Conservation (phyloP, 1,284 basidiomycete species). For the Cystobasidium pallidum region DNA sequence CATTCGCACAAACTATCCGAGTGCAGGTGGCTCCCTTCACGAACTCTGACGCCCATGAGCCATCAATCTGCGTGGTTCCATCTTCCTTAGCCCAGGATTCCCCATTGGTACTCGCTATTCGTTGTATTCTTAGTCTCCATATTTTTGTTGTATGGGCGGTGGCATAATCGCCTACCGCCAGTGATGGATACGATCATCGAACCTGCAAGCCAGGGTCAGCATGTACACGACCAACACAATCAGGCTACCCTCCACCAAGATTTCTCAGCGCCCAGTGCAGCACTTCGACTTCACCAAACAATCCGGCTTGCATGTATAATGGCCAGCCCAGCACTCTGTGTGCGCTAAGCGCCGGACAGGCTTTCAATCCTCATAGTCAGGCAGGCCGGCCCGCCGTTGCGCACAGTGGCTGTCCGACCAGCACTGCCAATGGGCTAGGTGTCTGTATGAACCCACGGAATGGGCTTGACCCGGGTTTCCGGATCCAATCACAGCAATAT, state of each 20-base stretch:
- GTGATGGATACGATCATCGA: no score
- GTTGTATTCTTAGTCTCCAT: no score
- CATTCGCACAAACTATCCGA: no score
- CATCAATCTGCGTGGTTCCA: no score
- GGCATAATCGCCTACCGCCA: no score
- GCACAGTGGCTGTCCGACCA: background rate
- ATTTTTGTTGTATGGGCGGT: no score
- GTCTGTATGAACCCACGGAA: background rate
- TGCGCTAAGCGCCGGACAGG: background rate
- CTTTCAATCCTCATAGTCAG: background rate
- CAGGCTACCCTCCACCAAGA: background rate
- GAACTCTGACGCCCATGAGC: no score
- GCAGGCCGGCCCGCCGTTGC: background rate
- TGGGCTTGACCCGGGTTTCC: background rate
- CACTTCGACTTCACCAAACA: constrained; percentile 19
- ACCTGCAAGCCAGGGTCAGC: background rate
- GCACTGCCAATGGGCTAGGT: background rate
- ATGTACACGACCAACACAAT: background rate
- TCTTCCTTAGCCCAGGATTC: no score
- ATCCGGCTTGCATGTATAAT: constrained; percentile 17
- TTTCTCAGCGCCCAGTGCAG: constrained; percentile 23
- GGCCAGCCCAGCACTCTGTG: background rate
- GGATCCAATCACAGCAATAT: background rate
- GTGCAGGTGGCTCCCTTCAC: no score
- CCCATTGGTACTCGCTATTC: no score